A percentile compares a stretch with the other conserved stretches of the same genome.
These are phyloP conservation scores for Fusarium napiforme DNA, from an alignment of 2,329 filamentous ascomycete genomes.

Conservation along the genomic window DNA sequence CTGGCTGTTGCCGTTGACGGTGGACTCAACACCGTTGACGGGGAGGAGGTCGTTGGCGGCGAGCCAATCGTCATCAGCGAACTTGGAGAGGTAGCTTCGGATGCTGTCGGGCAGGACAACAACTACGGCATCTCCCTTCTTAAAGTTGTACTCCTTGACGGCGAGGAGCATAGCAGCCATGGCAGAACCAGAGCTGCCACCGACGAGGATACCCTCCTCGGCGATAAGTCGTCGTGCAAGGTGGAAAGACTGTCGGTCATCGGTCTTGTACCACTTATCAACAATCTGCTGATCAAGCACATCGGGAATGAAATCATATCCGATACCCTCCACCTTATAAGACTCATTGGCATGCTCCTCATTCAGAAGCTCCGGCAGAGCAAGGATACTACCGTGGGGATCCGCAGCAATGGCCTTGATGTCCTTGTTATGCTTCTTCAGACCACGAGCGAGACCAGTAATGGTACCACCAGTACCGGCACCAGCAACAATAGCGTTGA, in stretches of 20 bases:
- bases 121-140: slow-evolving; percentile 87
- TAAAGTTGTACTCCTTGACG: slow-evolving; percentile 78
- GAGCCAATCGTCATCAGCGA: slow-evolving; percentile 98
- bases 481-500: slow-evolving; percentile 87
- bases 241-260: slow-evolving; percentile 89
- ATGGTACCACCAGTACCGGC: slow-evolving; percentile 97
- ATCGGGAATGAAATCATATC: slow-evolving; percentile 97
- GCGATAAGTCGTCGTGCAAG: slow-evolving; percentile 91
- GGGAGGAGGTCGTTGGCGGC: slow-evolving; percentile 93
- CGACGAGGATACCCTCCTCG: slow-evolving; percentile 93
- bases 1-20: slow-evolving; percentile 51
- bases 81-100: slow-evolving; percentile 96
- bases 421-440: slow-evolving; percentile 86
- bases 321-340: slow-evolving; percentile 99
- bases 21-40: slow-evolving; percentile 61
- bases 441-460: slow-evolving; percentile 84
- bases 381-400: slow-evolving; percentile 90
- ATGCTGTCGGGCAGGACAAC: slow-evolving; percentile 96
- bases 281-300: slow-evolving; percentile 84
- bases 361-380: slow-evolving; percentile 83
- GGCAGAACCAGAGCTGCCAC: slow-evolving; percentile 92
- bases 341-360: slow-evolving; percentile 80
- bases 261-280: slow-evolving; percentile 98
- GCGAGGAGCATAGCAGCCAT: slow-evolving; percentile 84
- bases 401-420: slow-evolving; percentile 94